Evolutionary conservation across 192 early-diverging fungal species (phyloP), one percentile per base, ranked within the genome.

Genomic region (Gonapodya sp.): DNA sequence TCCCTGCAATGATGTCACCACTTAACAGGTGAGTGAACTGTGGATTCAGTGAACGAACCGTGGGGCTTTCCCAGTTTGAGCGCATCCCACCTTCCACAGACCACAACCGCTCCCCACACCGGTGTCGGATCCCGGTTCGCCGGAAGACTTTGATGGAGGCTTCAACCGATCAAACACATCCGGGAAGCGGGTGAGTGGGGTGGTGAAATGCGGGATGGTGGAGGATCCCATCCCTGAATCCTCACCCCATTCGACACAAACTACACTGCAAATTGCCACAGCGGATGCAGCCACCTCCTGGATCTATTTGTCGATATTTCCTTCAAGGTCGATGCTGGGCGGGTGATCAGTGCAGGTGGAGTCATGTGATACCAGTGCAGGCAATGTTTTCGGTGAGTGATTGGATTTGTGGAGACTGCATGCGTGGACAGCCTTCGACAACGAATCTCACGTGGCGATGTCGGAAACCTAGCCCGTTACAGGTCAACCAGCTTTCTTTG

Each of bases 311-410:
- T 34, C 75, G 75, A 2, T 77, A 77, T 33, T 77, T 77, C 75
- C 14, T 77, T 2, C 75, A 77, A 34, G 75, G 75, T 2, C 75
- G 75, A 8, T 77, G 75, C 75, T 77, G 75, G 75, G 75, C 75
- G 8, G 75, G 75, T 2, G 75, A 77, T 18, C 75, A 77, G 31
- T 77, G 75, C 31, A 18, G 75, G 75, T 77, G 75, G 75, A 32
- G 30, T 8, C 75, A 77, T 34, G 75, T 34, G 18, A 34, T 77
- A 33, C 75, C 75, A 31, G 75, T 18, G 2, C 30, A 77, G 18
- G 75, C 75, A 16, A 33, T 18, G 75, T 77, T 14, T 18, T 18
- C 30, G 75, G 30, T 18, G 75, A 18, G 75, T 18, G 2, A 2
- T 8, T 77, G 8, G 75, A 34, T 77, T 77, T 34, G 18, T 77